Percentiles rank a stretch among this genome's conserved stretches.
Conservation (phyloP, 1,139 yeast genomes). For the Geotrichum aggregatum region DNA sequence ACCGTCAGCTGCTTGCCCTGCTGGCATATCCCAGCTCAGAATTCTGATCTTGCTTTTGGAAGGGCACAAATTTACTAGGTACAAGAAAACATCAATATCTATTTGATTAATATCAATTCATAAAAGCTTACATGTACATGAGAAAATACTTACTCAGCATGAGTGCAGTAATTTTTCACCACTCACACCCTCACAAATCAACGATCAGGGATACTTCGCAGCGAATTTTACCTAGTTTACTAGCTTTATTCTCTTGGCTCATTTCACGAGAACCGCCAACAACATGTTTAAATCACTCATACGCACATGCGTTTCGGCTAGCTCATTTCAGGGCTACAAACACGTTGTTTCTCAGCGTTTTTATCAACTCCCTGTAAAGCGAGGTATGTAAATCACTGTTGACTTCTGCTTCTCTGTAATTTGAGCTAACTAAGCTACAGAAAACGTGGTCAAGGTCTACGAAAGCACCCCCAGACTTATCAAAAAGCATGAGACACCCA, state of each 20-base stretch:
- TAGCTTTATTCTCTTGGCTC: background rate
- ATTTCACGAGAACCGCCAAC: background rate
- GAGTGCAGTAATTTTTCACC: too few relatives aligned
- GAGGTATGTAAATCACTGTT: conserved; percentile 1
- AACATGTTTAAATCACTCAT: conserved; percentile 11
- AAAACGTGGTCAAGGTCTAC: conserved; percentile 37
- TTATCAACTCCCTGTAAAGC: conserved; percentile 17
- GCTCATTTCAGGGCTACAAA: conserved; percentile 8
- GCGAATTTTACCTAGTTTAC: background rate
- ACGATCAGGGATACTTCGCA: background rate
- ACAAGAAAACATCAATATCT: too few relatives aligned
- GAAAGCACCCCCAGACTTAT: conserved; percentile 34
- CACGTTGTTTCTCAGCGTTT: conserved; percentile 9
- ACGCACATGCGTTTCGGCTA: conserved; percentile 3
- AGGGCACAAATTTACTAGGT: too few relatives aligned
- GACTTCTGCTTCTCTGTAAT: background rate
- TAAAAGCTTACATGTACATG: too few relatives aligned
- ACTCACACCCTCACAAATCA: too few relatives aligned
- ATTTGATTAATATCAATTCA: too few relatives aligned
- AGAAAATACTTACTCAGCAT: too few relatives aligned
- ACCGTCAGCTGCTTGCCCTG: too few relatives aligned
- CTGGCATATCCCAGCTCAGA: too few relatives aligned
- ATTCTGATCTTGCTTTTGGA: too few relatives aligned
- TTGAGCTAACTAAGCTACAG: conserved; percentile 5
- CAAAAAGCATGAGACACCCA: conserved; percentile 10